Evolutionary conservation across 768 basidiomycete species (phyloP), one percentile per base, ranked within the genome.

Genomic region (Candolleomyces aberdarensis): DNA sequence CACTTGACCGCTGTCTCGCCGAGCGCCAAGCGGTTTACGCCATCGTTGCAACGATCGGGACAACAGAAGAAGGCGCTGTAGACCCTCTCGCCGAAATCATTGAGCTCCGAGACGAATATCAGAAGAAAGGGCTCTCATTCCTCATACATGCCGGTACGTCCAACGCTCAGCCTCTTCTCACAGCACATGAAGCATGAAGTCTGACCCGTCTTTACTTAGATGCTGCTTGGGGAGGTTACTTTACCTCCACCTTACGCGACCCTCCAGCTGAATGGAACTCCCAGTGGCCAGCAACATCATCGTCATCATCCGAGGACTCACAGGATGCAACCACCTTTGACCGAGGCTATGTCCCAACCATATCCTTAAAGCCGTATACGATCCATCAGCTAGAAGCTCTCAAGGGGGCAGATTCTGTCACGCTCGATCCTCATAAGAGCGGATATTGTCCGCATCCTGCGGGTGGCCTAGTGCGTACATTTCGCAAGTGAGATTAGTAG

Each of bases 181-280:
- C 6, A 1, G 36, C 11, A 36, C 5, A 36, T 11, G 8, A 36
- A 7, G 46, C 15, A 17, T 47, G 20, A 7, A 10, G 15, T 26
- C 49, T 29, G 26, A 50, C 3, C 9, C 13, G 20, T 13, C 20
- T 13, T 6, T 14, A 14, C 13, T 19, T 59, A 54, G 67, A 82
- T 59, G 80, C 75, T 5, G 80, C 80, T 1, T 81, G 79, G 80
- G 80, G 80, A 5, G 76, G 75, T 5, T 82, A 81, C 65, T 82
- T 80, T 59, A 66, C 72, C 4, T 69, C 71, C 3, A 72, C 73
- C 65, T 62, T 75, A 36, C 68, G 67, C 32, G 65, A 67, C 36
- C 58, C 50, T 26, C 52, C 58, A 11, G 56, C 46, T n/a, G 50
- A 57, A 19, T 60, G 59, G 59, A 22, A 47, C n/a, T 48, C 43